Evolutionary conservation across 1,284 basidiomycete species (phyloP).

Genomic region (Nidula niveotomentosa): DNA sequence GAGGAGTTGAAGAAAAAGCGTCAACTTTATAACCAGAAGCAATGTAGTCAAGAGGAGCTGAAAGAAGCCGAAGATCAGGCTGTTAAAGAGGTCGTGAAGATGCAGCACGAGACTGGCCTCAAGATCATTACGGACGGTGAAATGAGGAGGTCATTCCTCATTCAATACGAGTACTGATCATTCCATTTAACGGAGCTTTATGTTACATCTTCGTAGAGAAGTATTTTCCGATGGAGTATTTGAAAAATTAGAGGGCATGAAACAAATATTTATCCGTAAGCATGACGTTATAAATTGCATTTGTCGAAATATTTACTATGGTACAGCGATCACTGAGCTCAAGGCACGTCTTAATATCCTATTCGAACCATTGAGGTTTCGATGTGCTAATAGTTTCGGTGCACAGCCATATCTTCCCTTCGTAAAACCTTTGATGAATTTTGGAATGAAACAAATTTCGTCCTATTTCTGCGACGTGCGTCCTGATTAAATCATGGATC

Average conservation of each 20-base stretch:
- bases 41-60: slow-evolving; percentile 41
- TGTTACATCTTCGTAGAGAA: slow-evolving; percentile 29
- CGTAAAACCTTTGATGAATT: slow-evolving; percentile 32
- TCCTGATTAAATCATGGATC: background rate
- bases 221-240: slow-evolving; percentile 63
- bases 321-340: slow-evolving; percentile 36
- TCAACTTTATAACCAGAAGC: slow-evolving; percentile 35
- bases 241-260: slow-evolving; percentile 65
- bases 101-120: slow-evolving; percentile 52
- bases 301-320: slow-evolving; percentile 15
- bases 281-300: slow-evolving; percentile 5
- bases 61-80: slow-evolving; percentile 51
- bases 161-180: background rate
- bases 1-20: slow-evolving; percentile 47
- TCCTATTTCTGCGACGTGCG: slow-evolving; percentile 51
- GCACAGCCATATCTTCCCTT: slow-evolving; percentile 48
- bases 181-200: too few species aligned
- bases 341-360: slow-evolving; percentile 25
- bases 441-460: slow-evolving; percentile 42
- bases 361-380: background rate
- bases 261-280: slow-evolving; percentile 49
- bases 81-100: slow-evolving; percentile 47
- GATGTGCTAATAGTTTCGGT: background rate
- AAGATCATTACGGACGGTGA: slow-evolving; percentile 65
- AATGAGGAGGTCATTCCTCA: slow-evolving; percentile 34